phyloP scores from a whole-genome alignment of 768 basidiomycete species.

The Tylopilus balloui region DNA sequence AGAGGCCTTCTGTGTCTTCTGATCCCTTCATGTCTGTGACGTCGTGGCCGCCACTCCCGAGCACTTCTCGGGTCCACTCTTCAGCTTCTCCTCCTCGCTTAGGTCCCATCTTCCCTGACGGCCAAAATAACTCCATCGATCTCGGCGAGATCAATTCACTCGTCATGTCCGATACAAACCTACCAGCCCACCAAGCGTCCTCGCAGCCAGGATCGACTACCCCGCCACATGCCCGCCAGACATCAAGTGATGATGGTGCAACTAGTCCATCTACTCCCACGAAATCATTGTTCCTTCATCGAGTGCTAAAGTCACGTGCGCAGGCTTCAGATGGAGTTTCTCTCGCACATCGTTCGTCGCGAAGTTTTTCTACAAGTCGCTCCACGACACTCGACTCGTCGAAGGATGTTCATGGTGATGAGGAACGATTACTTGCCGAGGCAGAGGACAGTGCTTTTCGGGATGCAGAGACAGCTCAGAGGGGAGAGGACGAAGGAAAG shows the following conservation, averaged over 20 bases:
- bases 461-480: constrained; percentile 9
- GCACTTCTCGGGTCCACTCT: constrained; percentile 2
- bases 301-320: constrained; percentile 21
- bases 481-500: not conserved
- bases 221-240: not conserved
- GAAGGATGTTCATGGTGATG: not conserved
- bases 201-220: not conserved
- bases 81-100: not conserved
- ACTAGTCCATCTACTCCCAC: not conserved
- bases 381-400: constrained; percentile 10
- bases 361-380: not conserved
- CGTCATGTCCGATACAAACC: not conserved
- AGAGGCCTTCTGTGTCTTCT: constrained; percentile 16
- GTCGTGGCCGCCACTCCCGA: constrained; percentile 8
- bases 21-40: constrained; percentile 23
- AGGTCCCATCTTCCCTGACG: not conserved
- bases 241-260: not conserved
- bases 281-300: constrained; percentile 16
- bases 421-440: constrained; percentile 14
- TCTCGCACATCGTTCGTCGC: constrained; percentile 2
- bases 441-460: constrained; percentile 13
- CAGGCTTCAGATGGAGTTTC: constrained; percentile 10
- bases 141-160: constrained; percentile 4
- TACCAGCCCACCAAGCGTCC: not conserved
- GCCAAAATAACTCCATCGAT: not conserved